Evolutionary conservation across 768 basidiomycete genomes (phyloP), one percentile per base, ranked within the genome.

Genomic region (Chalciporus chontae): DNA sequence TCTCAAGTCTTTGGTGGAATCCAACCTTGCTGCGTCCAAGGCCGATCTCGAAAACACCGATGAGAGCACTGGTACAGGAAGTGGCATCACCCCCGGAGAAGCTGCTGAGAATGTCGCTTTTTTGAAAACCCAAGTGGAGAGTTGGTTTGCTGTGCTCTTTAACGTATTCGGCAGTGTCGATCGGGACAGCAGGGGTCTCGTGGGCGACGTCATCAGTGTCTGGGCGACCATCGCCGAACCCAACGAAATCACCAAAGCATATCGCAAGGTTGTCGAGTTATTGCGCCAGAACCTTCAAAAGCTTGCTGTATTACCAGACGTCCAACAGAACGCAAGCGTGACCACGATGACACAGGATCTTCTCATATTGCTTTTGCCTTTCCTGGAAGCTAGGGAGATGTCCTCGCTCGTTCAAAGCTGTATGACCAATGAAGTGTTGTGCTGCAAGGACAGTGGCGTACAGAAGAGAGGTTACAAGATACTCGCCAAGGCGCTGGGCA

Each of bases 381-480:
- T 80, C 62, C 75, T 97, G 13, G 81, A 87, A 1, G 47, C 67
- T 0, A 57, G 73, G 5, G 87, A 94, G 48, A 78, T 83, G 5
- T 69, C 72, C 5, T 73, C 77, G 0, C 73, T 96, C 14, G 86
- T 91, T 66, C 73, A 79, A 21, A 69, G 85, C n/a, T 87, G 80
- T 49, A 72, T 90, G n/a, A 75, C 78, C 0, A 64, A 76, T 1
- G 79, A 82, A 26, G 79, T 96, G 19, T 73, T 98, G 5, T 78
- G 79, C 46, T 83, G 82, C 58, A 80, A 74, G 58, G 93, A 97
- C 60, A 89, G 89, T 44, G 91, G 84, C 3, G 84, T 95, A 5
- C 95, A 98, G 71, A 99, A 99, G 71, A 90, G 94, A 57, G 90
- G 85, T 8, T 98, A 98, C 72, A 88, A 95, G 63, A 83, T 88